Conservation (phyloP, 2,329 filamentous ascomycete genomes). For the Pseudogymnoascus sp. region DNA sequence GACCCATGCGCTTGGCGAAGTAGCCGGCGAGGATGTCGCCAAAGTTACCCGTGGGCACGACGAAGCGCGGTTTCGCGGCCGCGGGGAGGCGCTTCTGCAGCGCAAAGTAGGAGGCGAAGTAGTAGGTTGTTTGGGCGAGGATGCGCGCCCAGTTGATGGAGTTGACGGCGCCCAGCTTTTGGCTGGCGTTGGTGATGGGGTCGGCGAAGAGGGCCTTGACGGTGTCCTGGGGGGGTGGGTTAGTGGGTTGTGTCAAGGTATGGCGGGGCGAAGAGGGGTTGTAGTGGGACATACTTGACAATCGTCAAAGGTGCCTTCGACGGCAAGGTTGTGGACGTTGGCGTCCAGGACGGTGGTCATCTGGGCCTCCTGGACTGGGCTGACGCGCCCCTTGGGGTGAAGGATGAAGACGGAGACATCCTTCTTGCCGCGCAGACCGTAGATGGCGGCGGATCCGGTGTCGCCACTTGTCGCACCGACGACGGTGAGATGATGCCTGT, state of each 20-base stretch:
- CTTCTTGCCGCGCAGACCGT: conserved; percentile 88
- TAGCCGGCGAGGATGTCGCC: conserved; percentile 90
- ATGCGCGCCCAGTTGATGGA: conserved; percentile 96
- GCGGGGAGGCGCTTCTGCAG: conserved; percentile 51
- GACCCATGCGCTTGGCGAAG: conserved; percentile 83
- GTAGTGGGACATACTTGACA: conserved; percentile 56
- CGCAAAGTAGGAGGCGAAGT: conserved; percentile 89
- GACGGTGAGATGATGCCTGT: conserved; percentile 69
- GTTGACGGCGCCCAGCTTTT: conserved; percentile 88
- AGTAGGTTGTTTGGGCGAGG: conserved; percentile 93
- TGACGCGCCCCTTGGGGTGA: conserved; percentile 83
- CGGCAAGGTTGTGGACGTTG: conserved; percentile 87
- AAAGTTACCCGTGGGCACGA: conserved; percentile 94
- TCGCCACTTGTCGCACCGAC: conserved; percentile 82
- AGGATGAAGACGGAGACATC: conserved; percentile 96
- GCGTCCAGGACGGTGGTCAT: conserved; percentile 90
- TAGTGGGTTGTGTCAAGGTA: conserved; percentile 7
- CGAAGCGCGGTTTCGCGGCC: conserved; percentile 62
- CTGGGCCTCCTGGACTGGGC: conserved; percentile 87
- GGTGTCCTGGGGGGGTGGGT: conserved; percentile 52
- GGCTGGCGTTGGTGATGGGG: conserved; percentile 67
- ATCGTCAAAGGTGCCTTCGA: conserved; percentile 89
- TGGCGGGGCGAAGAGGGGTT: background rate
- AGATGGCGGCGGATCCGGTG: conserved; percentile 92
- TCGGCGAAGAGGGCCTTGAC: conserved; percentile 91